phyloP scores from a whole-genome alignment of 2,329 filamentous ascomycete genomes.

The Dryadomyces quercus-mongolicae region DNA sequence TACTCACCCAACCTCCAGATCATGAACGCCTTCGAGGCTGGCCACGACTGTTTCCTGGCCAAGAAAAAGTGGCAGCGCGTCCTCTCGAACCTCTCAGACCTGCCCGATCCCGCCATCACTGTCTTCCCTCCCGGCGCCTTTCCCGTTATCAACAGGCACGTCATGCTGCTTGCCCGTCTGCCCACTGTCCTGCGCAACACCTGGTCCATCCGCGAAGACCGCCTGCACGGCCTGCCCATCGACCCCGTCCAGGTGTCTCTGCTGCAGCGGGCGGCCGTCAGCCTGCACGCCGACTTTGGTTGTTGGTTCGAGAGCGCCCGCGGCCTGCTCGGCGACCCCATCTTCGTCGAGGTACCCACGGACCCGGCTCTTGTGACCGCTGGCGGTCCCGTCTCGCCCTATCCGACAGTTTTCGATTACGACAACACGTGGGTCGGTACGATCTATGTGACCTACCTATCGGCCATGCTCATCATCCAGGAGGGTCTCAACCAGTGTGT shows the following conservation, averaged over 20 bases:
- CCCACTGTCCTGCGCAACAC: conserved; percentile 20
- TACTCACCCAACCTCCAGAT: conserved; percentile 15
- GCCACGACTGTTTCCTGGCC: conserved; percentile 23
- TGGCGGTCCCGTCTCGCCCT: conserved; percentile 20
- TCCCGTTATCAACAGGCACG: conserved; percentile 20
- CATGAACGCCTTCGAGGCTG: conserved; percentile 25
- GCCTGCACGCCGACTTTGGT: conserved; percentile 18
- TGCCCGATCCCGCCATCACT: not conserved
- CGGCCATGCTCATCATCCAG: conserved; percentile 27
- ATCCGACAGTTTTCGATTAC: conserved; percentile 20
- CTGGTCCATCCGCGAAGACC: conserved; percentile 20
- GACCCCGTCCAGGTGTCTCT: conserved; percentile 17
- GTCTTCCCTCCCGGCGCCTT: conserved; percentile 6
- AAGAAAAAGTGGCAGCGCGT: conserved; percentile 23
- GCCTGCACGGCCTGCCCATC: conserved; percentile 16
- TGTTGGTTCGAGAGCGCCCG: conserved; percentile 18
- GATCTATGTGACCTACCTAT: conserved; percentile 25
- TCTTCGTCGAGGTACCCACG: conserved; percentile 4
- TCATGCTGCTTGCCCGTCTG: conserved; percentile 21
- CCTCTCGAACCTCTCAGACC: conserved; percentile 8
- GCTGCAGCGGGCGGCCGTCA: conserved; percentile 17
- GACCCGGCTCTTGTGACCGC: conserved; percentile 19
- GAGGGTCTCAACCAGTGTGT: conserved; percentile 23
- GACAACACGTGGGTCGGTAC: conserved; percentile 21
- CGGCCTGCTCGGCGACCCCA: conserved; percentile 5